Conservation (phyloP, 2,329 filamentous ascomycete genomes). For the Aspergillus terreus region DNA sequence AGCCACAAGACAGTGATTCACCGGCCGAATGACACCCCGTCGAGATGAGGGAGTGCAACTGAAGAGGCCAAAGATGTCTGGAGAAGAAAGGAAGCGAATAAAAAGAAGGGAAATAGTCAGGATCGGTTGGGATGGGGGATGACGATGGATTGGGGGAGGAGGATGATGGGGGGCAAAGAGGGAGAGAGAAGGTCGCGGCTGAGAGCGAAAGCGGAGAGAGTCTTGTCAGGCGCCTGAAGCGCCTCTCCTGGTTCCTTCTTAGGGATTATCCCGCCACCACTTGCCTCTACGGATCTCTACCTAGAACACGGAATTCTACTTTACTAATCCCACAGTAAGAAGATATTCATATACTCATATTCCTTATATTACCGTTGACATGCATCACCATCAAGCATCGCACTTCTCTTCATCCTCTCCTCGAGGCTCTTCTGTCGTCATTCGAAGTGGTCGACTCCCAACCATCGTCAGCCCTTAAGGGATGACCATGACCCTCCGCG, state of each 20-base stretch:
- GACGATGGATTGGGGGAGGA: neutral
- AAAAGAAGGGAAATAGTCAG: neutral
- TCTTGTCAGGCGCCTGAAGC: slow-evolving; percentile 11
- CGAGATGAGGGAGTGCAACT: slow-evolving; percentile 3
- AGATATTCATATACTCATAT: no score
- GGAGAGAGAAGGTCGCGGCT: slow-evolving; percentile 2
- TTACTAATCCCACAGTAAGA: no score
- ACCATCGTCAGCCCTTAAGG: neutral
- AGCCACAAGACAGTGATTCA: slow-evolving; percentile 7
- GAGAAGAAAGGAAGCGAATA: neutral
- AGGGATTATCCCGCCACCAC: slow-evolving; percentile 1
- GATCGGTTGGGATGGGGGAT: neutral
- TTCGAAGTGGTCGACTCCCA: neutral
- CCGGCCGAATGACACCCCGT: slow-evolving; percentile 2
- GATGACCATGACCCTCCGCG: neutral
- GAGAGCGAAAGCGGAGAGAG: slow-evolving; percentile 11
- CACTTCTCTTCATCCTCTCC: no score
- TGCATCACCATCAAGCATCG: no score
- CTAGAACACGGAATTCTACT: neutral
- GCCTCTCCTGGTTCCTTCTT: neutral
- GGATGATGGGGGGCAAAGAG: slow-evolving; percentile 1
- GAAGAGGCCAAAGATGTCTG: neutral
- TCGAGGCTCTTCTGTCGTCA: neutral
- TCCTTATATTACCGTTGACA: no score
- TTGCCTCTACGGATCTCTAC: neutral